Base-by-base conservation (phyloP, 345 rosid species). In the Brassica rapa region DNA sequence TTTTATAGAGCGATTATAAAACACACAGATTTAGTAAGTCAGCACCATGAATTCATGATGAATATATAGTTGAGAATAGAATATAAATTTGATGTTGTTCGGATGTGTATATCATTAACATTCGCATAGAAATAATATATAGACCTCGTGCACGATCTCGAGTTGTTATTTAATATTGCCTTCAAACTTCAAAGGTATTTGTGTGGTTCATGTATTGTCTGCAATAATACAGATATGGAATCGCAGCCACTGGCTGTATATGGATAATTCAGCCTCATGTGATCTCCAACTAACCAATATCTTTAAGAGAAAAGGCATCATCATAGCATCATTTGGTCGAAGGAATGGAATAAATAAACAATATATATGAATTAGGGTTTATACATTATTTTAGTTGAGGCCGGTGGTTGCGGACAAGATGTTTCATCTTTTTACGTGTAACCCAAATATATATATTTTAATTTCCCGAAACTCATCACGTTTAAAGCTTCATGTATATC, bases 361-460 rank as follows among this genome's bases (percentile, higher is more conserved):
- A 24, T 49, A 37, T 32, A 66, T 30, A 24, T 61, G 57, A 16
- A 53, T 73, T 68, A 79, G 82, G 78, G 70, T 79, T 73, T 46
- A 46, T 27, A 33, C 49, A 62, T 67, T 67, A 8, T 49, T 46
- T 79, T 32, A 32, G 57, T 65, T 68, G 65, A 67, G 46, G 74
- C 74, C 69, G 74, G 74, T 73, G 74, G 74, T 68, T 73, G 55
- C 74, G 27, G 82, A 79, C 74, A 73, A 68, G 46, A 79, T 62
- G 33, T 46, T 73, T 61, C 46, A 73, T 79, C 70, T 68, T 79
- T 49, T 73, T 49, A 15, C 70, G 78, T 62, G 73, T 73, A 68
- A 7, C 77, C 39, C 16, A 49, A 49, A 61, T 33, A 15, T 1
- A 73, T 24, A 15, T 24, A 56, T 68, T 73, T 79, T 64, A 79